Evolutionary conservation across 257 asterid genomes (phyloP).

Genomic region (Leonotis leonurus): DNA sequence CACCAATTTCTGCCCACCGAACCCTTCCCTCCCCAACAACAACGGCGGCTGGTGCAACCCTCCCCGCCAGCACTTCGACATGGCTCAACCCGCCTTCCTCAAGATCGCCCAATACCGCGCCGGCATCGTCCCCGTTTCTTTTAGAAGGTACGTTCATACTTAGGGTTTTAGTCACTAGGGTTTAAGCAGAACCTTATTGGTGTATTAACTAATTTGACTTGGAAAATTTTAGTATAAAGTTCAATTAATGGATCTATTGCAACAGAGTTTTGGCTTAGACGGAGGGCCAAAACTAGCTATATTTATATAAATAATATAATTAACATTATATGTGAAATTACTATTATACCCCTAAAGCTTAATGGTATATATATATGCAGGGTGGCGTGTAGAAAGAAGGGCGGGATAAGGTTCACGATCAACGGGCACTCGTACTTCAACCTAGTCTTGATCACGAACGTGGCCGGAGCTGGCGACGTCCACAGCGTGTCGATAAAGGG

Average conservation of each 20-base stretch:
- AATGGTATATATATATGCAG: conserved; percentile 20
- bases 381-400: conserved; percentile 42
- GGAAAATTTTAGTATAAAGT: no score
- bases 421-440: conserved; percentile 56
- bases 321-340: no score
- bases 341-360: no score
- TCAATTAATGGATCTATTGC: no score
- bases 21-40: conserved; percentile 28
- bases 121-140: conserved; percentile 36
- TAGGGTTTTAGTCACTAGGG: no score
- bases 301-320: no score
- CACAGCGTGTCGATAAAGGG: conserved; percentile 41
- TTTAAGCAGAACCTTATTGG: no score
- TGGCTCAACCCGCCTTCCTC: conserved; percentile 33
- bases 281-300: no score
- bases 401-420: conserved; percentile 45
- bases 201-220: no score
- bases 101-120: conserved; percentile 29
- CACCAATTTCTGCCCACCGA: conserved; percentile 39
- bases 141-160: conserved; percentile 33
- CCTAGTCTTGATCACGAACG: conserved; percentile 43
- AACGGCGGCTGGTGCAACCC: conserved; percentile 51
- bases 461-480: conserved; percentile 52
- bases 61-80: conserved; percentile 38
- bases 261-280: no score